Evolutionary conservation across 305 asterid genomes (phyloP).

Genomic region (Salvia sclarea): DNA sequence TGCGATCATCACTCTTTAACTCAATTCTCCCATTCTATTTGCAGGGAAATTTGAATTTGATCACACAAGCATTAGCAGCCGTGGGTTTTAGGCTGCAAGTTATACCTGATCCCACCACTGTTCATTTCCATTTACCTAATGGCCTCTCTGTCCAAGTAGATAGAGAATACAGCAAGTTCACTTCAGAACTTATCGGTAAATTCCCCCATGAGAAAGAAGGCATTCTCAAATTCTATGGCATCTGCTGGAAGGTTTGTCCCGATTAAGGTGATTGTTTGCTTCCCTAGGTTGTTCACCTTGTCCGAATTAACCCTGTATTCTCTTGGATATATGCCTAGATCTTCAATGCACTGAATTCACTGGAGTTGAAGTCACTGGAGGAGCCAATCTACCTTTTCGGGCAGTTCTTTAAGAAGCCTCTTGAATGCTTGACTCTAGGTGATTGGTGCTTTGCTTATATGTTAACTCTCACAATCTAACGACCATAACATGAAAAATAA

Average conservation of each 20-base stretch:
- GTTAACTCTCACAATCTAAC: background rate
- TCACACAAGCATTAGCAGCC: constrained; percentile 92
- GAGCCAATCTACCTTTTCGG: constrained; percentile 91
- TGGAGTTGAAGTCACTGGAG: constrained; percentile 90
- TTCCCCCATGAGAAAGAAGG: constrained; percentile 94
- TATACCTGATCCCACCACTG: constrained; percentile 98
- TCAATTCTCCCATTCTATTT: constrained; percentile 6
- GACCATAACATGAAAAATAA: background rate
- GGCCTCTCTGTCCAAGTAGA: constrained; percentile 83
- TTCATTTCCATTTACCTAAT: constrained; percentile 90
- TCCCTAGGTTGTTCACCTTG: constrained; percentile 34
- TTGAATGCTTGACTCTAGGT: constrained; percentile 97
- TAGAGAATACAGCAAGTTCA: constrained; percentile 73
- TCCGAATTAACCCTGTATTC: constrained; percentile 29
- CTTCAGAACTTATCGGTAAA: constrained; percentile 70
- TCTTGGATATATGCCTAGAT: constrained; percentile 52
- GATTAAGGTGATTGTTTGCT: constrained; percentile 49
- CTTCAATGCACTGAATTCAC: constrained; percentile 83
- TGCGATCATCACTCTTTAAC: background rate
- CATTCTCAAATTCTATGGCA: constrained; percentile 74
- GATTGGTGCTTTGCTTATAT: constrained; percentile 29
- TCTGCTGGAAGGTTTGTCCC: constrained; percentile 97
- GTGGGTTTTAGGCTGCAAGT: constrained; percentile 87
- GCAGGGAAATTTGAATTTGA: constrained; percentile 94
- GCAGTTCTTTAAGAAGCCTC: constrained; percentile 91